Conservation (phyloP, 2,329 filamentous ascomycete genomes). For the Cladosporium colombiae region DNA sequence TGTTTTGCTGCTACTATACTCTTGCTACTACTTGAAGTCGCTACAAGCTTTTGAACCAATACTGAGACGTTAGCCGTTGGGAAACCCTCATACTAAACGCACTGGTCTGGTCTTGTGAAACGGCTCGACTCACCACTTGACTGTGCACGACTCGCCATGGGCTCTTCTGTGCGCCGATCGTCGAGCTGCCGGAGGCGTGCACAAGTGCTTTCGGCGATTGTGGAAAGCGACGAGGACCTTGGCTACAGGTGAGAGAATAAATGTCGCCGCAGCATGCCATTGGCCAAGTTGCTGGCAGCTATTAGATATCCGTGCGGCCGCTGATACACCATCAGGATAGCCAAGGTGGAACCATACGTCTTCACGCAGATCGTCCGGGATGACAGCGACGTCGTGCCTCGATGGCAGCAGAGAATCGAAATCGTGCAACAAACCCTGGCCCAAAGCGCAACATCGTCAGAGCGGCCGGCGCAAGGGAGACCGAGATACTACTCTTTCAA, state of each 20-base stretch:
- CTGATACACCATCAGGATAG: slow-evolving; percentile 4
- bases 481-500: slow-evolving; percentile 23
- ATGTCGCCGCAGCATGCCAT: neutral
- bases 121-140: neutral
- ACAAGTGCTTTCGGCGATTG: slow-evolving; percentile 3
- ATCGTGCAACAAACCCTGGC: slow-evolving; percentile 13
- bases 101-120: neutral
- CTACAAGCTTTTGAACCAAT: neutral
- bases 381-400: neutral
- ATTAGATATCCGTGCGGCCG: neutral
- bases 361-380: slow-evolving; percentile 15
- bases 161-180: neutral
- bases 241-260: neutral
- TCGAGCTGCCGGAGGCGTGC: neutral
- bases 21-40: neutral
- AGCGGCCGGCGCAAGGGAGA: slow-evolving; percentile 6
- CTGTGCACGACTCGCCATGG: neutral
- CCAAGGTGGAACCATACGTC: slow-evolving; percentile 8
- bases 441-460: slow-evolving; percentile 27
- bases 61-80: neutral
- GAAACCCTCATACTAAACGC: neutral
- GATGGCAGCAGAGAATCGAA: neutral
- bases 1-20: neutral
- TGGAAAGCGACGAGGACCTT: neutral
- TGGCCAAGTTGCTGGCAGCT: neutral